Conservation (phyloP, 108 stramenopile genomes). For the Stephanodiscus minutulus region DNA sequence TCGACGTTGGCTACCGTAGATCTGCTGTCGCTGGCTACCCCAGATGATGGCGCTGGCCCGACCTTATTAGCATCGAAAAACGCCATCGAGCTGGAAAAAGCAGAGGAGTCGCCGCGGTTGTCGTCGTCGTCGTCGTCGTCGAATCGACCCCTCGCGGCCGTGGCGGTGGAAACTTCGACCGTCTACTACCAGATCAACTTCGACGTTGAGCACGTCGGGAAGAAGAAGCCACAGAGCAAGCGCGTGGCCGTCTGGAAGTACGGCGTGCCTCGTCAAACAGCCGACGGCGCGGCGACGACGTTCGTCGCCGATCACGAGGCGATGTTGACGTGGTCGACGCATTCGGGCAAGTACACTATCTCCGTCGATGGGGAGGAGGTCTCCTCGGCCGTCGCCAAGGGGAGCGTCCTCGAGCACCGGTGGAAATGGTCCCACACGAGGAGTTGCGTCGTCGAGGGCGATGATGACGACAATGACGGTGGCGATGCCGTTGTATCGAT, state of each 20-base stretch:
- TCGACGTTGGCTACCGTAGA: conserved; percentile 5
- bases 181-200: conserved; percentile 39
- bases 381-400: conserved; percentile 17
- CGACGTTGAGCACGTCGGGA: conserved; percentile 41
- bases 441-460: conserved; percentile 16
- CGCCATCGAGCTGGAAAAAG: neutral
- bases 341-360: conserved; percentile 33
- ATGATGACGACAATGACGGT: neutral
- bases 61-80: neutral
- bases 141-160: neutral
- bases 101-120: neutral
- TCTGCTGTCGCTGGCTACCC: neutral
- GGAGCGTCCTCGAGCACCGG: conserved; percentile 39
- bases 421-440: conserved; percentile 33
- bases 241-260: conserved; percentile 35
- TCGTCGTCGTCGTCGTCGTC: conserved; percentile 1
- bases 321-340: conserved; percentile 38
- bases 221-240: conserved; percentile 40
- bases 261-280: conserved; percentile 17
- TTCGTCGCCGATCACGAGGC: conserved; percentile 26
- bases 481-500: conserved; percentile 10
- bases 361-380: conserved; percentile 38
- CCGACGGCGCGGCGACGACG: neutral
- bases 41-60: neutral
- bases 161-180: neutral